Conservation (phyloP, 495 filamentous ascomycete species). For the Hyaloscypha finlandica region DNA sequence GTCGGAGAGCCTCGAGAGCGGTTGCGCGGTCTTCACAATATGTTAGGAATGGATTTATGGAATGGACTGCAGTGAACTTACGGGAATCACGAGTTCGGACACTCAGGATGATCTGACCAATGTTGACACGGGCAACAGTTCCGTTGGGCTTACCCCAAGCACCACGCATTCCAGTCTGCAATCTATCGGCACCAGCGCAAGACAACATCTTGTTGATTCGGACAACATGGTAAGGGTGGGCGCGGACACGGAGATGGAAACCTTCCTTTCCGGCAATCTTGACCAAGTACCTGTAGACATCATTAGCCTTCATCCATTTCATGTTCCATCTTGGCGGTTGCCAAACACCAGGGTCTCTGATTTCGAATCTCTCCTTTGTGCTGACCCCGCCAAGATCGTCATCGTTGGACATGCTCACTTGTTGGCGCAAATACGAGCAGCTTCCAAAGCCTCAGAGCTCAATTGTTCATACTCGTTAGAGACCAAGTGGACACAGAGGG, state of each 20-base stretch:
- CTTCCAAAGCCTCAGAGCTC: constrained; percentile 97
- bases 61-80: constrained; percentile 41
- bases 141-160: constrained; percentile 99
- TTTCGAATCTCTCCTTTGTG: neutral
- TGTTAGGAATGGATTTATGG: constrained; percentile 32
- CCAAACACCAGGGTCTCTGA: neutral
- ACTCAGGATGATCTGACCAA: constrained; percentile 95
- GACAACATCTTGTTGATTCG: constrained; percentile 99
- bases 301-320: constrained; percentile 14
- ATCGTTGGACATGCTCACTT: constrained; percentile 58
- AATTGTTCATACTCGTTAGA: constrained; percentile 99
- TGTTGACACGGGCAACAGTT: constrained; percentile 97
- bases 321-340: neutral
- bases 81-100: constrained; percentile 91
- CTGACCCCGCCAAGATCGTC: neutral
- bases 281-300: constrained; percentile 73
- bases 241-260: constrained; percentile 98
- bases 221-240: constrained; percentile 98
- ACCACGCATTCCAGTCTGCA: constrained; percentile 99
- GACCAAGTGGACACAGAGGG: constrained; percentile 94
- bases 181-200: constrained; percentile 98
- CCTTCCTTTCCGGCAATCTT: constrained; percentile 97
- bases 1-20: constrained; percentile 97
- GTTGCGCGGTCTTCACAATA: constrained; percentile 66
- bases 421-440: constrained; percentile 99